Percentiles rank a stretch among this genome's conserved stretches.
These are phyloP conservation scores for Penicillium griseofulvum DNA, from an alignment of 2,329 filamentous ascomycete species.

Conservation along the genomic window DNA sequence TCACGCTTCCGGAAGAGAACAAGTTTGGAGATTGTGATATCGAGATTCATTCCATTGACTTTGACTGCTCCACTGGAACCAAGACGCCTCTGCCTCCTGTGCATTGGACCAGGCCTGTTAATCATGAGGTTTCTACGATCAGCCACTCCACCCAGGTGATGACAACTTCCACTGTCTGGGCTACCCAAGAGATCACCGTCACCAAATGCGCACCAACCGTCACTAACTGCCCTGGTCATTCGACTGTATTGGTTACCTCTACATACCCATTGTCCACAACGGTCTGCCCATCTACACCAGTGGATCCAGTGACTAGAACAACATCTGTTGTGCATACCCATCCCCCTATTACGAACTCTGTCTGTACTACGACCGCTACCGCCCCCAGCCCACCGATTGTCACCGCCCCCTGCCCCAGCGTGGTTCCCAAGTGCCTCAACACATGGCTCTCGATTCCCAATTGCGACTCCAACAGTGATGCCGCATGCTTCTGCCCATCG, in stretches of 20 bases:
- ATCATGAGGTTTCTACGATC: neutral
- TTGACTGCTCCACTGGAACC: constrained; percentile 19
- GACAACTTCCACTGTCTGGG: constrained; percentile 32
- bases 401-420: constrained; percentile 53
- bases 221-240: constrained; percentile 51
- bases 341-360: neutral
- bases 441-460: constrained; percentile 71
- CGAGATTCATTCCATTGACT: constrained; percentile 42
- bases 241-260: constrained; percentile 50
- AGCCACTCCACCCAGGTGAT: neutral
- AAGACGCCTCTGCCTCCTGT: constrained; percentile 6
- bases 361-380: neutral
- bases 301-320: neutral
- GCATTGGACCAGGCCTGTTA: neutral
- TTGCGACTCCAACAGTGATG: constrained; percentile 80
- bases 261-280: constrained; percentile 58
- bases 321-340: neutral
- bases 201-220: constrained; percentile 38
- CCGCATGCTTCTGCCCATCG: constrained; percentile 79
- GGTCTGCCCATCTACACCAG: constrained; percentile 45
- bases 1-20: constrained; percentile 57
- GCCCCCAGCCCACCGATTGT: constrained; percentile 18
- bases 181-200: constrained; percentile 31
- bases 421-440: constrained; percentile 84
- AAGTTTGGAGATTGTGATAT: constrained; percentile 64